A percentile compares a stretch with the other conserved stretches of the same genome.
phyloP scores from a whole-genome alignment of 768 basidiomycete species.

The Chalciporus sphaerocephalus region DNA sequence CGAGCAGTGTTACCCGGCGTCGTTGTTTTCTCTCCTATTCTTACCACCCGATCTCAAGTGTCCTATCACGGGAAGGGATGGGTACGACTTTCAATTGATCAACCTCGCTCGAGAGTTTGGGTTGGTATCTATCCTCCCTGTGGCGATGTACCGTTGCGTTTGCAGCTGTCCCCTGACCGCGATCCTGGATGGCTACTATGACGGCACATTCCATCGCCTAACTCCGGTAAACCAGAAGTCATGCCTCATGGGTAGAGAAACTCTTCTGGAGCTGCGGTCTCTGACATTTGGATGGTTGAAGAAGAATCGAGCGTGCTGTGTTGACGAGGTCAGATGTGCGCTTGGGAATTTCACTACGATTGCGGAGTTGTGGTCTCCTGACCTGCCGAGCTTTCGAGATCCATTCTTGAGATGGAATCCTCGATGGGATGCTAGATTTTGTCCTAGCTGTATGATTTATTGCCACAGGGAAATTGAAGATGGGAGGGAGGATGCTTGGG shows the following conservation, averaged over 20 bases:
- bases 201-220: slow-evolving; percentile 15
- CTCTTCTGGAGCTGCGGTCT: slow-evolving; percentile 19
- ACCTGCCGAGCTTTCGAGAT: slow-evolving; percentile 17
- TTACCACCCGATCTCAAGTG: slow-evolving; percentile 18
- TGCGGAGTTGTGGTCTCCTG: slow-evolving; percentile 19
- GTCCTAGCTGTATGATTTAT: slow-evolving; percentile 16
- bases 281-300: slow-evolving; percentile 21
- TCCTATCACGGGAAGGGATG: slow-evolving; percentile 21
- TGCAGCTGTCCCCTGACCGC: slow-evolving; percentile 17
- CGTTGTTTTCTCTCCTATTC: slow-evolving; percentile 23
- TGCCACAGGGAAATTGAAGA: slow-evolving; percentile 26
- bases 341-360: slow-evolving; percentile 21
- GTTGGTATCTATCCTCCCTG: slow-evolving; percentile 19
- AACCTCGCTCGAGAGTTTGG: slow-evolving; percentile 23
- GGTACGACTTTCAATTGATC: slow-evolving; percentile 24
- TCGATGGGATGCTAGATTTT: slow-evolving; percentile 20
- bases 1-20: slow-evolving; percentile 21
- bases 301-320: slow-evolving; percentile 10
- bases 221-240: slow-evolving; percentile 22
- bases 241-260: slow-evolving; percentile 23
- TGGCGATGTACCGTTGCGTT: slow-evolving; percentile 23
- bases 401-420: slow-evolving; percentile 23
- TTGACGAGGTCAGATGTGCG: slow-evolving; percentile 19
- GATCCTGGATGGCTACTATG: slow-evolving; percentile 23
- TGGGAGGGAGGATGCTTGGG: slow-evolving; percentile 24